phyloP scores from a whole-genome alignment of 352 stramenopile genomes.

The Pythium utonaiense region DNA sequence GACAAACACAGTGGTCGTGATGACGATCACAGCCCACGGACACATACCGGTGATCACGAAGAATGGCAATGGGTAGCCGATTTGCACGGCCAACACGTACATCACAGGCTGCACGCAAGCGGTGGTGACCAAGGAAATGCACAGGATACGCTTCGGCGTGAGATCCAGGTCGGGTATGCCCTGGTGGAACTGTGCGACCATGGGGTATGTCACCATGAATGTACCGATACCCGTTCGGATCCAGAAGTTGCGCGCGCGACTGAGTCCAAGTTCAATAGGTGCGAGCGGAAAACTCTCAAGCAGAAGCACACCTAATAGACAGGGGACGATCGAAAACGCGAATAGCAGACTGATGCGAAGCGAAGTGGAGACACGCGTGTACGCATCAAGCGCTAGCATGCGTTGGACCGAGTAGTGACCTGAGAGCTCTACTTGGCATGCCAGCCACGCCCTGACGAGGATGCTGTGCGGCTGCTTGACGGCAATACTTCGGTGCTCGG shows the following conservation, averaged over 20 bases:
- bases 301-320: background rate
- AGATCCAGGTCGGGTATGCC: background rate
- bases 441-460: background rate
- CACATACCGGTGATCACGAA: conserved; percentile 2
- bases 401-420: conserved; percentile 33
- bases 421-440: conserved; percentile 28
- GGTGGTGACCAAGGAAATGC: background rate
- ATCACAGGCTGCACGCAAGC: background rate
- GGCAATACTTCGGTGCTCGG: background rate
- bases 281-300: background rate
- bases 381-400: conserved; percentile 6
- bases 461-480: background rate
- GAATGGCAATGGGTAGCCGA: conserved; percentile 5
- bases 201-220: background rate
- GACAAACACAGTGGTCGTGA: background rate
- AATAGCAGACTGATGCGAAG: background rate
- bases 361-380: background rate
- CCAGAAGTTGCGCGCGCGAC: conserved; percentile 3
- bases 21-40: background rate
- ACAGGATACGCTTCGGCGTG: background rate
- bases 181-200: conserved; percentile 1
- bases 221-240: background rate
- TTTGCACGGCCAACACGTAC: background rate
- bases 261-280: background rate
- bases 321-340: background rate